phyloP scores from a whole-genome alignment of 1,139 yeast species.

The Candida tetrigidarum region DNA sequence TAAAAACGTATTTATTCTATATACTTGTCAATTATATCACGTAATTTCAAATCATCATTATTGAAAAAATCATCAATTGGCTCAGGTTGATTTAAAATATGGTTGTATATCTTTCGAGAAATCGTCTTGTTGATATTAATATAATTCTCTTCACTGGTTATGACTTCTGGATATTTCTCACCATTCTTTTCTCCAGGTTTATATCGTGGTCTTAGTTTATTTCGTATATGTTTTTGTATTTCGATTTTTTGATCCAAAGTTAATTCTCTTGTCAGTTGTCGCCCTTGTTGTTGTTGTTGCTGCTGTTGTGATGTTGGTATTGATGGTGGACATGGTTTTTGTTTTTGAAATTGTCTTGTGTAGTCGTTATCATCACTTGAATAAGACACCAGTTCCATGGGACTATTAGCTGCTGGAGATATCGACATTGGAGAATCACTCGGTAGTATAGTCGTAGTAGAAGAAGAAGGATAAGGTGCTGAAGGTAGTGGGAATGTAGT shows the following conservation, averaged over 20 bases:
- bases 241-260: conserved; percentile 49
- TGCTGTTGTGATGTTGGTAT: background rate
- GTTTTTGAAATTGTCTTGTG: conserved; percentile 5
- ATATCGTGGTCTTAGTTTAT: conserved; percentile 52
- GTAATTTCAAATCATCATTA: conserved; percentile 21
- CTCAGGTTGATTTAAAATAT: conserved; percentile 18
- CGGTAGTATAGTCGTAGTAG: background rate
- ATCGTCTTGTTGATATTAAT: conserved; percentile 40
- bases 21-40: conserved; percentile 27
- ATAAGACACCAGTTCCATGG: conserved; percentile 15
- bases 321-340: background rate
- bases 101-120: conserved; percentile 50
- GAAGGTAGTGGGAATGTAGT: conserved; percentile 3
- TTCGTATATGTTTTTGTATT: conserved; percentile 58
- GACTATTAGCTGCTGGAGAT: conserved; percentile 18
- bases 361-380: conserved; percentile 17
- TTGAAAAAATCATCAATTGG: conserved; percentile 19
- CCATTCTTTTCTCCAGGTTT: conserved; percentile 8
- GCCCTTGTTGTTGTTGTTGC: background rate
- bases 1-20: conserved; percentile 16
- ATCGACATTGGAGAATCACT: conserved; percentile 17
- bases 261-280: conserved; percentile 21
- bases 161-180: conserved; percentile 24
- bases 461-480: too few species aligned
- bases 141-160: conserved; percentile 34